Base-by-base conservation (phyloP, 768 basidiomycete species). In the Saitozyma podzolica region DNA sequence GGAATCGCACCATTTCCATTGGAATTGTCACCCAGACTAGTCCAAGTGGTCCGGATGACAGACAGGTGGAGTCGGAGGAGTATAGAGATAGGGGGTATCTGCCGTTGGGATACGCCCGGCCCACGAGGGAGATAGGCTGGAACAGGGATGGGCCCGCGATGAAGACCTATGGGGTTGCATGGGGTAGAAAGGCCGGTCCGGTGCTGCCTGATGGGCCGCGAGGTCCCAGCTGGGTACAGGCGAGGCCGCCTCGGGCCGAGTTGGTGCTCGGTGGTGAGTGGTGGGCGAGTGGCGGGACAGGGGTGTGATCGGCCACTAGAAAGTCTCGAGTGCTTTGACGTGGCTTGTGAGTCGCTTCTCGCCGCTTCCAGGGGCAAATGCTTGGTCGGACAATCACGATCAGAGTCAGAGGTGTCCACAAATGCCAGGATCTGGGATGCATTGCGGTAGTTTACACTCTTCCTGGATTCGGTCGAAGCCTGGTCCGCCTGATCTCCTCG, bases 121-220 rank as follows among this genome's bases (percentile, higher is more conserved):
- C 72, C 1, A 66, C 67, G 1, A 59, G 60, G 43, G 56, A 58
- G 17, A 10, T 70, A 0, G 50, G 17, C 9, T 73, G 72, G 68
- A 73, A 73, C 50, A 50, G 69, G 39, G 65, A 69, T 20, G 73
- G 73, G 16, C 73, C 73, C 40, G 65, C 69, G 8, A 74, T 74
- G 73, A 68, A 63, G 56, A 74, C 69, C 0, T 56, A 74, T 62
- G 73, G 73, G 17, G 61, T 74, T n/a, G 67, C 73, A 1, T 74
- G 73, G 73, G 43, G 63, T 43, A 57, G 65, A 41, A 64, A 70
- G 13, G 63, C 53, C 1, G 65, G 54, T 4, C 61, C 66, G 2
- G 48, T 55, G 10, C 56, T 50, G n/a, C 69, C 73, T 0, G 59
- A 66, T 39, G 73, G 73, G 19, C 29, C 29, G 29, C 29, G 29